Conservation (phyloP, 2,329 filamentous ascomycete species). For the Teratosphaeria viscida region DNA sequence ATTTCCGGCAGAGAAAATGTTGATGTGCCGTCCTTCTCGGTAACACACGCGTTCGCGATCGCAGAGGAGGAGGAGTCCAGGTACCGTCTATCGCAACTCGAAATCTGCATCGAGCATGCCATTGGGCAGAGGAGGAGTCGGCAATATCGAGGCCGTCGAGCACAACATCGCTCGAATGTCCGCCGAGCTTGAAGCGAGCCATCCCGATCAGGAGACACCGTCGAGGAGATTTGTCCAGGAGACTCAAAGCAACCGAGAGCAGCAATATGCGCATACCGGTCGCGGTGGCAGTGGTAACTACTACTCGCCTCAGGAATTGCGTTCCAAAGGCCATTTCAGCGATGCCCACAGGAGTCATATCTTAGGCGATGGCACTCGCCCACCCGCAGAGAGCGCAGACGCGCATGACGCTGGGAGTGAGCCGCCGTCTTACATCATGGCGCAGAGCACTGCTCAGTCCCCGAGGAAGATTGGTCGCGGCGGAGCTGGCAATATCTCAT, state of each 20-base stretch:
- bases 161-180: constrained; percentile 21
- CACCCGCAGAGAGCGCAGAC: neutral
- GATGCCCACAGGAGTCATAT: constrained; percentile 12
- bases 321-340: constrained; percentile 29
- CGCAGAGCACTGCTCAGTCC: constrained; percentile 17
- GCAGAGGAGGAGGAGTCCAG: no score
- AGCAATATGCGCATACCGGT: constrained; percentile 35
- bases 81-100: neutral
- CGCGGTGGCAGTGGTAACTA: constrained; percentile 39
- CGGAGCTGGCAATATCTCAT: constrained; percentile 39
- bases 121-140: constrained; percentile 35
- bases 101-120: neutral
- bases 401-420: neutral
- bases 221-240: constrained; percentile 1
- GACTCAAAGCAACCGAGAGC: constrained; percentile 10
- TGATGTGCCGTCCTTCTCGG: no score
- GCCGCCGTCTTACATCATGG: constrained; percentile 1
- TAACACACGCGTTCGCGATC: no score
- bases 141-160: constrained; percentile 29
- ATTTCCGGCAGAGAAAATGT: no score
- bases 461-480: constrained; percentile 27
- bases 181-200: constrained; percentile 31
- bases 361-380: constrained; percentile 11
- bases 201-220: constrained; percentile 9
- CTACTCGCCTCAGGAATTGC: constrained; percentile 33